Conservation (phyloP, 164 flowering plant genomes). For the Warburgia ugandensis region DNA sequence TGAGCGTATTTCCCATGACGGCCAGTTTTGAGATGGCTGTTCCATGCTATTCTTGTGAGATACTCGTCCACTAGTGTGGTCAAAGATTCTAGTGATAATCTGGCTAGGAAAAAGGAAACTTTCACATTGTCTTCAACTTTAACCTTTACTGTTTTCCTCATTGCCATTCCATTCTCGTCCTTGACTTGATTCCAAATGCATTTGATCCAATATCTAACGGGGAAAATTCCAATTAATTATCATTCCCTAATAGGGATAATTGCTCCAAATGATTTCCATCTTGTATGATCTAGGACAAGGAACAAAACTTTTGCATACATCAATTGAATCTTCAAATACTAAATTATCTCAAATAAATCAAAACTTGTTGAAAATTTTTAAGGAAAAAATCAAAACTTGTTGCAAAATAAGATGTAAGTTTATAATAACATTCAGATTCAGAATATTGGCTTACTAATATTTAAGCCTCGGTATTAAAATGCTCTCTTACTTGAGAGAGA, state of each 20-base stretch:
- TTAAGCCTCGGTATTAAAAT: no score
- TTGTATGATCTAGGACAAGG: no score
- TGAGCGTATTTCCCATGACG: conserved; percentile 58
- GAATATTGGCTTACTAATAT: no score
- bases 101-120: conserved; percentile 30
- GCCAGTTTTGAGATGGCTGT: conserved; percentile 28
- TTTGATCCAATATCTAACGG: no score
- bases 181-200: conserved; percentile 22
- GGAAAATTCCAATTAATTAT: background rate
- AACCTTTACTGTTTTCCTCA: conserved; percentile 52
- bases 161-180: conserved; percentile 32
- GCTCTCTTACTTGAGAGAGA: no score
- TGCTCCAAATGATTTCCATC: no score
- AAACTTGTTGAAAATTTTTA: no score
- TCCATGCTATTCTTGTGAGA: conserved; percentile 34
- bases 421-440: no score
- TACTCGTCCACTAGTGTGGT: conserved; percentile 31
- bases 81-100: conserved; percentile 26
- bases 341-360: background rate
- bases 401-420: no score
- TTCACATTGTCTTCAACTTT: conserved; percentile 41
- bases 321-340: background rate
- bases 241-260: no score
- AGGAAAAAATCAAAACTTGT: background rate
- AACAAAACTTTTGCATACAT: background rate